Evolutionary conservation across 257 asterid genomes (phyloP), one percentile per base, ranked within the genome.

Genomic region (Asclepias syriaca): DNA sequence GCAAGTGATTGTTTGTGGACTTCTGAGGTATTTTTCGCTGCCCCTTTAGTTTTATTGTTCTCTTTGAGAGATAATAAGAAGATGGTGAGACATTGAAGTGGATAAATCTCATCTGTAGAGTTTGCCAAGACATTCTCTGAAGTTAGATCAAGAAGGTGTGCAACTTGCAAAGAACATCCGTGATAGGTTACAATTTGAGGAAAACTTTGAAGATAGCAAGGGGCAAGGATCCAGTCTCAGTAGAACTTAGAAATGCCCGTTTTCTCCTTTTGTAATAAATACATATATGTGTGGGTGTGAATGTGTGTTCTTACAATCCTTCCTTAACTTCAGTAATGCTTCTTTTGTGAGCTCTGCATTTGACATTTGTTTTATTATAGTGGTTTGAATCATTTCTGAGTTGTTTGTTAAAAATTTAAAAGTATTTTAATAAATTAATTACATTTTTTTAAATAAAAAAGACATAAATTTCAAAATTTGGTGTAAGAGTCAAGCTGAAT

Each of bases 1-100:
- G 87, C 85, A 50, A 86, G 85, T 14, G 98, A 95, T 79, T 95
- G 98, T 83, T 79, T 95, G 63, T 95, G 99, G 99, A 69, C 88
- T 72, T 92, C 98, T 19, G 99, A 91, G 98, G 99, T 91, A 80
- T 6, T 73, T 34, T 0, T n/a, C 16, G 18, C 46, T 64, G 27
- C n/a, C 39, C 65, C 61, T 46, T 40, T 6, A 19, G 2, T 2
- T 57, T 15, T 12, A 11, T 48, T 66, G 66, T 49, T 43, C 37
- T 3, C 0, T 11, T 48, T 21, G 18, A 4, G n/a, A 18, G n/a
- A 18, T 70, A 39, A 45, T 24, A 24, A 24, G 27, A 24, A 24
- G 27, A 18, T 56, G 60, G 50, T 45, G 15, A 46, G 58, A 16
- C 53, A 34, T n/a, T 77, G 77, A 70, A 71, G 66, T 59, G 21